Evolutionary conservation across 257 asterid species (phyloP).

Genomic region (Cynanchum wilfordii): DNA sequence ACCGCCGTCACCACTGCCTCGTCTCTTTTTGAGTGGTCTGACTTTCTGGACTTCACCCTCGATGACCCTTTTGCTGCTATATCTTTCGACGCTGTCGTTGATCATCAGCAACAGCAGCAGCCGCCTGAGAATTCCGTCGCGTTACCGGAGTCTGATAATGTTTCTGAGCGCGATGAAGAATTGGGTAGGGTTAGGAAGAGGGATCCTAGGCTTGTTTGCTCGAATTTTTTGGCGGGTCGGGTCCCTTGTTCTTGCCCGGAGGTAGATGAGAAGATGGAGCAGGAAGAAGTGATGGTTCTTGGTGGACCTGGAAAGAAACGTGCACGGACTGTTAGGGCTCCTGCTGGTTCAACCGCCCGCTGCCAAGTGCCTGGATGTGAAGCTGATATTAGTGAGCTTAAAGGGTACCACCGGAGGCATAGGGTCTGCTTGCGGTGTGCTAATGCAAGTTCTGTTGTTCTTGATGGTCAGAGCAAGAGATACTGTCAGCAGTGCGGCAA

Average conservation of each 20-base stretch:
- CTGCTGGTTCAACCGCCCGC: constrained; percentile 37
- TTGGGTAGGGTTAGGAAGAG: constrained; percentile 58
- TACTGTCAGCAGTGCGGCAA: constrained; percentile 81
- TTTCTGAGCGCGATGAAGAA: constrained; percentile 5
- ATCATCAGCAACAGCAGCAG: constrained; percentile 8
- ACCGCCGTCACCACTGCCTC: constrained; percentile 36
- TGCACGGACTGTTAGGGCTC: constrained; percentile 42
- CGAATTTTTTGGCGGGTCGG: constrained; percentile 84
- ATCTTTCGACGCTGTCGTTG: constrained; percentile 24
- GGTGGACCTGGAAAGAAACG: constrained; percentile 59
- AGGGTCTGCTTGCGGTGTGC: constrained; percentile 85
- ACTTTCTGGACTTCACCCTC: constrained; percentile 57
- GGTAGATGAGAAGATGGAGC: constrained; percentile 63
- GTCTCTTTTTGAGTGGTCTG: constrained; percentile 67
- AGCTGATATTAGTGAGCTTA: constrained; percentile 83
- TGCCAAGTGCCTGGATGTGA: constrained; percentile 93
- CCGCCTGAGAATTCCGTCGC: background rate
- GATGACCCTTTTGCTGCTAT: constrained; percentile 35
- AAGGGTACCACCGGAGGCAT: constrained; percentile 90
- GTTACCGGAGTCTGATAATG: background rate
- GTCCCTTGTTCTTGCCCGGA: constrained; percentile 96
- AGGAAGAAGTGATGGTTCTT: constrained; percentile 37
- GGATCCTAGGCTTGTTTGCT: constrained; percentile 80
- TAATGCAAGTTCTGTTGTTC: constrained; percentile 53
- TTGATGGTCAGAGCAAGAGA: constrained; percentile 82